phyloP scores from a whole-genome alignment of 2,329 filamentous ascomycete genomes.

The Xenoacremonium recifei region DNA sequence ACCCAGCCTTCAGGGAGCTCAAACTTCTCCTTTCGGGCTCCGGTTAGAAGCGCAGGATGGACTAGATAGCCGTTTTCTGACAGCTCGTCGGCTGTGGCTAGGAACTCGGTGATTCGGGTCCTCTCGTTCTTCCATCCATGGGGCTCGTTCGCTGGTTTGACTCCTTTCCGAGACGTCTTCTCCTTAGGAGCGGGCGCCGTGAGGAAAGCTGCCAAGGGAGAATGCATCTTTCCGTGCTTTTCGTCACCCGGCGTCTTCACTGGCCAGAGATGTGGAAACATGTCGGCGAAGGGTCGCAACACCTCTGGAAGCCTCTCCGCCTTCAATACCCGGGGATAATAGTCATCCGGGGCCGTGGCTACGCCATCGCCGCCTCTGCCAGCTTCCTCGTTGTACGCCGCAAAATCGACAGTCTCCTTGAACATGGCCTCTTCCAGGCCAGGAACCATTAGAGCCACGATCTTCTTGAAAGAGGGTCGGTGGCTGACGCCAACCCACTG shows the following conservation, averaged over 20 bases:
- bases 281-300: conserved; percentile 68
- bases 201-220: conserved; percentile 82
- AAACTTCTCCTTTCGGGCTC: conserved; percentile 53
- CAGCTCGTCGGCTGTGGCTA: conserved; percentile 72
- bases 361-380: conserved; percentile 29
- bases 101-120: conserved; percentile 77
- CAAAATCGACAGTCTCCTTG: conserved; percentile 55
- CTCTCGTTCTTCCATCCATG: conserved; percentile 71
- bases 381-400: conserved; percentile 40
- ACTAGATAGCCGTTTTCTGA: conserved; percentile 79
- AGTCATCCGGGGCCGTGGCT: conserved; percentile 55
- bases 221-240: conserved; percentile 76
- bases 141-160: conserved; percentile 61
- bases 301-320: conserved; percentile 50
- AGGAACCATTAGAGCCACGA: conserved; percentile 88
- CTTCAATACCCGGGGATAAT: conserved; percentile 54
- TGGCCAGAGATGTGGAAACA: conserved; percentile 89
- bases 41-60: conserved; percentile 73
- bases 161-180: conserved; percentile 55
- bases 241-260: conserved; percentile 85
- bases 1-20: conserved; percentile 73
- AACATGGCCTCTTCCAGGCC: conserved; percentile 92
- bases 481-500: conserved; percentile 65
- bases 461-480: conserved; percentile 67
- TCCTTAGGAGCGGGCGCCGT: conserved; percentile 71